Conservation (phyloP, 352 stramenopile species). For the Elongisporangium undulatum region DNA sequence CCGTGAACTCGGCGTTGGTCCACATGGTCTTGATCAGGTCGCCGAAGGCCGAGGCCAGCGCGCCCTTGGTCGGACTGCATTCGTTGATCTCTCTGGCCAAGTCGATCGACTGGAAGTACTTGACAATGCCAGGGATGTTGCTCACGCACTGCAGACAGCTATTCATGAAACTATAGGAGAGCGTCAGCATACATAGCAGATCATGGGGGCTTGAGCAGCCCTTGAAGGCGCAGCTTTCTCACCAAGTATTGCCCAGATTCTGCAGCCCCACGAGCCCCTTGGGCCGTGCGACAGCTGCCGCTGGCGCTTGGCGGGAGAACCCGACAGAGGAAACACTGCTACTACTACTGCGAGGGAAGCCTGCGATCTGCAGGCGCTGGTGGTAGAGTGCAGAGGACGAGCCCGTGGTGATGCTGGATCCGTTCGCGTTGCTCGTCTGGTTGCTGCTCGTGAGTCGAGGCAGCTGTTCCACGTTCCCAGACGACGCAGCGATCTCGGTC, state of each 20-base stretch:
- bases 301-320: constrained; percentile 9
- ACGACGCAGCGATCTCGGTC: constrained; percentile 8
- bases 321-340: constrained; percentile 21
- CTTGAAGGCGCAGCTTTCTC: constrained; percentile 1
- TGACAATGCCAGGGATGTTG: constrained; percentile 47
- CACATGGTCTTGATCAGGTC: constrained; percentile 70
- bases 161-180: constrained; percentile 77
- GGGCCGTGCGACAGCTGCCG: constrained; percentile 7
- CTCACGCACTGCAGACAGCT: constrained; percentile 83
- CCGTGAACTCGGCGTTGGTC: constrained; percentile 48
- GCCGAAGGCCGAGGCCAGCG: constrained; percentile 56
- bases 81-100: constrained; percentile 55
- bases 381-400: constrained; percentile 5
- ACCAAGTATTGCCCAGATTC: constrained; percentile 83
- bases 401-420: constrained; percentile 2
- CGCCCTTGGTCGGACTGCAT: constrained; percentile 50
- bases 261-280: constrained; percentile 59
- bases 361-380: constrained; percentile 7
- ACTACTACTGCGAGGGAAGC: constrained; percentile 5
- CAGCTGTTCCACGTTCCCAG: constrained; percentile 14
- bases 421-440: constrained; percentile 7
- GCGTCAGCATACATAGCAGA: background rate
- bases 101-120: constrained; percentile 45
- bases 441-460: constrained; percentile 11
- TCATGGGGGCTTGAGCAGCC: background rate